Evolutionary conservation across 257 asterid genomes (phyloP).

Genomic region (Rhazya stricta): DNA sequence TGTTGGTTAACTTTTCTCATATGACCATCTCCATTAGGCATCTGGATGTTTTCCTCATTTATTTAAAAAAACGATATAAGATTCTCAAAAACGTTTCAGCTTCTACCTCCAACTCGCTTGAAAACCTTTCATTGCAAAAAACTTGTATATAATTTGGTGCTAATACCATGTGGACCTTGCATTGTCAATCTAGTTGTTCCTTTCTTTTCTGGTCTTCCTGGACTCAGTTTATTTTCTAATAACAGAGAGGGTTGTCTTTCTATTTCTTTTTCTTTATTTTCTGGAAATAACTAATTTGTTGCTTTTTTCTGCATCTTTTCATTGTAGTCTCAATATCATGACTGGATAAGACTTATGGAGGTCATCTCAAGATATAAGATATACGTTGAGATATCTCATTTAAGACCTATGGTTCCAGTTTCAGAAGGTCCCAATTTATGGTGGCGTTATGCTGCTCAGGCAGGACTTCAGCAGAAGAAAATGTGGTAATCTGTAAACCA

Average conservation of each 20-base stretch:
- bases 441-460: conserved; percentile 99
- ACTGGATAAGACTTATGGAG: conserved; percentile 98
- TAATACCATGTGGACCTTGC: background rate
- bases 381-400: conserved; percentile 75
- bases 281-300: background rate
- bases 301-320: conserved; percentile 3
- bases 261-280: background rate
- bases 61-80: background rate
- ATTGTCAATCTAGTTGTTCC: background rate
- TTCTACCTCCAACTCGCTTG: conserved; percentile 3
- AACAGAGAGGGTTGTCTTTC: background rate
- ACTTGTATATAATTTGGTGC: background rate
- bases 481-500: conserved; percentile 52
- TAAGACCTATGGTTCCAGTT: conserved; percentile 80
- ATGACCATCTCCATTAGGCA: background rate
- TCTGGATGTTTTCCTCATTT: background rate
- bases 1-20: background rate
- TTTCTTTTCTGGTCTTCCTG: background rate
- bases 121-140: background rate
- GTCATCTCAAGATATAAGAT: conserved; percentile 74
- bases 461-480: conserved; percentile 78
- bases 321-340: conserved; percentile 92
- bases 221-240: background rate
- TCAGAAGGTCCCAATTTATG: conserved; percentile 52
- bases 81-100: background rate